Evolutionary conservation across 306 rosid species (phyloP), one percentile per base, ranked within the genome.

Genomic region (Crataegus laevigata): DNA sequence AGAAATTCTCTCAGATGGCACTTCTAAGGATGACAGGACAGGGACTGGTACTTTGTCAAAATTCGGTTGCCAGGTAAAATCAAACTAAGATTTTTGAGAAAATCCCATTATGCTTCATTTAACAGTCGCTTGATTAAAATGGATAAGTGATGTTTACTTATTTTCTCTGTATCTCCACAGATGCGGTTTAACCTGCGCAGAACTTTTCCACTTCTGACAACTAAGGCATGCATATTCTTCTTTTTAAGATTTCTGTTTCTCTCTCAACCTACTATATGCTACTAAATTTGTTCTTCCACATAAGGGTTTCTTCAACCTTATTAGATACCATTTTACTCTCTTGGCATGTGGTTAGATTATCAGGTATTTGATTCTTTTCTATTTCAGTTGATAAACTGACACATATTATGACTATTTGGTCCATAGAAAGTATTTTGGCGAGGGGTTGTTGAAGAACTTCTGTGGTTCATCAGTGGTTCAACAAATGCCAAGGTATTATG

Each of bases 401-500:
- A 40, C 68, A 63, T 54, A 38, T 78, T 81, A 8, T 78, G 82
- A 57, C 81, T 51, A 13, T 84, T 82, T 87, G 86, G 68, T 86
- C 77, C 66, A 50, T 80, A 94, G 99, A 94, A 87, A 92, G 92
- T 94, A 72, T 94, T 94, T 84, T 94, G 99, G 99, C 91, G 97
- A 78, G 99, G 96, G 73, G 96, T 92, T 52, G 93, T 94, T 73
- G 99, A 94, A 85, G 99, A 94, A 79, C 98, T 94, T 85, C 91
- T 94, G 29, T 94, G 99, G 99, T 94, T 94, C 82, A 86, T 94
- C 76, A 90, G 99, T 77, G 99, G 99, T 80, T 92, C 99, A 58
- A 94, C 99, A 42, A 92, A 77, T 86, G 98, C 96, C 43, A 94
- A 94, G 98, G 99, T 94, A 85, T 74, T 68, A 47, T 24, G 65